Base-by-base conservation (phyloP, 192 early-diverging fungal genomes). In the Linderina pennispora region DNA sequence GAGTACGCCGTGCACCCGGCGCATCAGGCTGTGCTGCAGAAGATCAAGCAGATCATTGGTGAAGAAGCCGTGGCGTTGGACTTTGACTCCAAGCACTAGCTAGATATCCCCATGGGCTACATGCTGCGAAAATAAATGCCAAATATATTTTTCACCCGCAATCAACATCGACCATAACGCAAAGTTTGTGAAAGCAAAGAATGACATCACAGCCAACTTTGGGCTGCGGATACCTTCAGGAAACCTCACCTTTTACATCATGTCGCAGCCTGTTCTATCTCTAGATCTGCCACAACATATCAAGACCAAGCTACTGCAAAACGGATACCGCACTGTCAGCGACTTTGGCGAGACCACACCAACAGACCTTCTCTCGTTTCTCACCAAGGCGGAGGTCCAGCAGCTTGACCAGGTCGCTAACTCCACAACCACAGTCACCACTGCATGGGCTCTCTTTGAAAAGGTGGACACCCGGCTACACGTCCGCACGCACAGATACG, bases 61-160 rank as follows among this genome's bases (percentile, higher is more conserved):
- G 62, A 65, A 14, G 49, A 51, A 16, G 22, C 55, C 6, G 22
- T 65, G 16, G 62, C 62, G 3, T 58, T 65, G 33, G 62, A 65
- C 28, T 65, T 65, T 58, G 35, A 32, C 36, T 41, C 38, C 6
- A 11, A 5, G 6, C 28, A 31, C 28, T 31, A 31, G n/a, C n/a
- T n/a, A n/a, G n/a, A n/a, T n/a, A n/a, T n/a, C n/a, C n/a, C n/a
- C n/a, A n/a, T n/a, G n/a, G n/a, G n/a, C n/a, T n/a, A n/a, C n/a
- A n/a, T n/a, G n/a, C n/a, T n/a, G n/a, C n/a, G n/a, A n/a, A n/a
- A n/a, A n/a, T n/a, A n/a, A n/a, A n/a, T n/a, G n/a, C n/a, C n/a
- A n/a, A n/a, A n/a, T n/a, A n/a, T n/a, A n/a, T n/a, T n/a, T n/a
- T n/a, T n/a, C n/a, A n/a, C n/a, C n/a, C n/a, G n/a, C n/a, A n/a